Evolutionary conservation across 176 grass and related monocot genomes (phyloP), one percentile per base, ranked within the genome.

Genomic region (Saccharum spontaneum): DNA sequence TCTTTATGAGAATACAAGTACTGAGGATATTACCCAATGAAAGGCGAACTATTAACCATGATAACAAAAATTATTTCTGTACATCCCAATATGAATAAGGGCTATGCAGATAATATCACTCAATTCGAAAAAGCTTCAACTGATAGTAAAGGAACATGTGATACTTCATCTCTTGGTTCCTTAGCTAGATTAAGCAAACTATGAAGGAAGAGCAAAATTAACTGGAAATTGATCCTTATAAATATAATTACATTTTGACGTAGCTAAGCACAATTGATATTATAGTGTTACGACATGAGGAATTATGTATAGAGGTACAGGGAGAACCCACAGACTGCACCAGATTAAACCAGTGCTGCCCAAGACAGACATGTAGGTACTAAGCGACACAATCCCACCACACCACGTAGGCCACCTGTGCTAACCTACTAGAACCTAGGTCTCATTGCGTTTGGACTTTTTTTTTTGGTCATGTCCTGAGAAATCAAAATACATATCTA

Each of bases 1-100:
- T 33, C 39, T 24, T 40, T 80, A 85, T 70, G 59, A 83, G 79
- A 62, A 76, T 52, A 80, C 41, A 80, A 79, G 59, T 57, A 73
- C 24, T 24, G 30, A 43, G 26, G 55, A 79, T 67, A 41, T 18
- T 67, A 79, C 15, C 50, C 30, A 62, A 90, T 69, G 1, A 11
- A 57, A 64, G 6, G 20, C 10, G 34, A 34, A 79, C 5, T 45
- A 13, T 28, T 84, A 83, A 52, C 70, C 12, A 77, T 8, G n/a
- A n/a, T 20, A 10, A 48, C 22, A 70, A 80, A 63, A 59, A 3
- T 38, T 38, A 6, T 38, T 38, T 38, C 37, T 38, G 37, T 38
- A 38, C 37, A 34, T 31, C 76, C 62, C 26, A 50, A 13, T 63
- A 48, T 80, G 68, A 28, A 73, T 30, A 23, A 73, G 44, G 8